Evolutionary conservation across 805 yeast species (phyloP).

Genomic region (Grigorovia jiainica): DNA sequence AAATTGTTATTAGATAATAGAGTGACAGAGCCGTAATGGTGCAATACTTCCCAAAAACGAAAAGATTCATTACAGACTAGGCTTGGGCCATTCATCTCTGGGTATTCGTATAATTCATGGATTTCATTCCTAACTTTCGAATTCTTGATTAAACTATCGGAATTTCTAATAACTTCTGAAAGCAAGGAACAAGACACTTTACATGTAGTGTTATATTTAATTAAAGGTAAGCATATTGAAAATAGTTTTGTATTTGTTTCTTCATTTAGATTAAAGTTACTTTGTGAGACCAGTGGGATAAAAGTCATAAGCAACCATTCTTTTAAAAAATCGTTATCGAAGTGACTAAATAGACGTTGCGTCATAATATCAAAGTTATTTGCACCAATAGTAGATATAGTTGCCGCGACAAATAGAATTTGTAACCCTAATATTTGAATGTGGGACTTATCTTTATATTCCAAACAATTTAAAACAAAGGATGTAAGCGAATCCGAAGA

Average conservation of each 20-base stretch:
- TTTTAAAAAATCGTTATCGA: slow-evolving; percentile 10
- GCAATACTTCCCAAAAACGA: slow-evolving; percentile 43
- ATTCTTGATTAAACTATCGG: slow-evolving; percentile 26
- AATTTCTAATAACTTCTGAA: slow-evolving; percentile 14
- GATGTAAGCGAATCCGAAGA: slow-evolving; percentile 9
- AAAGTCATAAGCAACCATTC: slow-evolving; percentile 17
- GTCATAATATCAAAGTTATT: slow-evolving; percentile 4
- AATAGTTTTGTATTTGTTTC: slow-evolving; percentile 17
- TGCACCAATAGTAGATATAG: slow-evolving; percentile 4
- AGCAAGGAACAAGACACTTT: slow-evolving; percentile 20
- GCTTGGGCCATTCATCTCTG: slow-evolving; percentile 56
- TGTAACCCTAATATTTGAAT: slow-evolving; percentile 14
- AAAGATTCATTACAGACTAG: slow-evolving; percentile 38
- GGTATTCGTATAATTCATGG: slow-evolving; percentile 40
- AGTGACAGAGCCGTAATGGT: slow-evolving; percentile 29
- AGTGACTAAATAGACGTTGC: slow-evolving; percentile 8
- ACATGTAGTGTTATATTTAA: slow-evolving; percentile 19
- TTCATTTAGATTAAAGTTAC: slow-evolving; percentile 1
- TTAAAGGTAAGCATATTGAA: slow-evolving; percentile 27
- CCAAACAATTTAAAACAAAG: slow-evolving; percentile 14
- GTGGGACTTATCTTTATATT: slow-evolving; percentile 1
- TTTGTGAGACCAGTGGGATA: slow-evolving; percentile 16
- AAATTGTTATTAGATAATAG: slow-evolving; percentile 25
- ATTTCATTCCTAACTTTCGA: slow-evolving; percentile 36
- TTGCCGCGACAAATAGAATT: slow-evolving; percentile 11